Evolutionary conservation across 1,139 yeast species (phyloP).

Genomic region (Pichia sp.): DNA sequence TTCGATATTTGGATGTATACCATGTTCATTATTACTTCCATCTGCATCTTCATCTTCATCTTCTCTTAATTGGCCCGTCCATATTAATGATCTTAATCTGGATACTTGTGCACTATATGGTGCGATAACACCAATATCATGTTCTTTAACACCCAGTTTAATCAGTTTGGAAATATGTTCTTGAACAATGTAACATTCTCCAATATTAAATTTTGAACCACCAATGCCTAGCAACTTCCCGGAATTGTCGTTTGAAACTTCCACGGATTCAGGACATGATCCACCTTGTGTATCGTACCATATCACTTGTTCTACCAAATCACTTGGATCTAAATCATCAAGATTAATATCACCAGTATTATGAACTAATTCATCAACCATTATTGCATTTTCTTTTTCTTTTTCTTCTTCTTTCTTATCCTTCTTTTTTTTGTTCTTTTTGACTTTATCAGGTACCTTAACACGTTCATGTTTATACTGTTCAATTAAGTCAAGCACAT

Average conservation of each 20-base stretch:
- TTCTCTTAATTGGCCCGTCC: slow-evolving; percentile 35
- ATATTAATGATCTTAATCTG: slow-evolving; percentile 42
- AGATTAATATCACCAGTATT: not conserved
- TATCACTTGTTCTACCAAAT: slow-evolving; percentile 28
- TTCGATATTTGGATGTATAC: slow-evolving; percentile 50
- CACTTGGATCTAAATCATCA: slow-evolving; percentile 2
- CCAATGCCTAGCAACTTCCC: slow-evolving; percentile 6
- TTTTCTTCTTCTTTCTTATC: slow-evolving; percentile 14
- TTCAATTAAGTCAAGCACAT: slow-evolving; percentile 48
- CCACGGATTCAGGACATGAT: slow-evolving; percentile 56
- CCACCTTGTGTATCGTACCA: slow-evolving; percentile 98
- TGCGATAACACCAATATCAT: slow-evolving; percentile 72
- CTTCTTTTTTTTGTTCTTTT: slow-evolving; percentile 11
- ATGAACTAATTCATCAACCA: not conserved
- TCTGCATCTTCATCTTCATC: slow-evolving; percentile 10
- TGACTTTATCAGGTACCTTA: not conserved
- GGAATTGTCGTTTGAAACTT: slow-evolving; percentile 28
- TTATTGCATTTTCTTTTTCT: not conserved
- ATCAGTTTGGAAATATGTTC: slow-evolving; percentile 51
- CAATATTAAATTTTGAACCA: slow-evolving; percentile 61
- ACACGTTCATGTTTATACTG: slow-evolving; percentile 32
- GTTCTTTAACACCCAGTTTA: slow-evolving; percentile 40
- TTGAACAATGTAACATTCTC: slow-evolving; percentile 59
- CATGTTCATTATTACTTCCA: not conserved
- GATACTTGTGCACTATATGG: slow-evolving; percentile 88